phyloP scores from a whole-genome alignment of 1,284 basidiomycete species.

The Sporisorium graminicola region DNA sequence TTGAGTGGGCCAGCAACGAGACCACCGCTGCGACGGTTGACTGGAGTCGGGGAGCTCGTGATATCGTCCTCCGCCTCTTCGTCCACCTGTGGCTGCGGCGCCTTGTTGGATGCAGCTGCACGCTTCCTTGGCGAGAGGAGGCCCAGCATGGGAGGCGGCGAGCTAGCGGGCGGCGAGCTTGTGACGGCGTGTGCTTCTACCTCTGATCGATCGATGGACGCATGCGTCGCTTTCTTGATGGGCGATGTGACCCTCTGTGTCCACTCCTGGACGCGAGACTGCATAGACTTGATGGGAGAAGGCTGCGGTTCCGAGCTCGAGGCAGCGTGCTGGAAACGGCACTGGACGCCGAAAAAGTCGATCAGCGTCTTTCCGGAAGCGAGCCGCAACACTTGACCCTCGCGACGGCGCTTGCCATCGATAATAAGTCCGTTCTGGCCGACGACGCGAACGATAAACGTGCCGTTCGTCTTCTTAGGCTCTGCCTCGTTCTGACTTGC shows the following conservation, averaged over 20 bases:
- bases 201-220: not conserved
- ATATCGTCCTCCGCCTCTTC: slow-evolving; percentile 36
- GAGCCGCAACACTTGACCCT: slow-evolving; percentile 62
- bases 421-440: slow-evolving; percentile 68
- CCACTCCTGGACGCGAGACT: slow-evolving; percentile 23
- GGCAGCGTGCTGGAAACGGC: slow-evolving; percentile 42
- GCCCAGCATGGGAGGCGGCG: slow-evolving; percentile 29
- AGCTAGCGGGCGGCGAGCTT: slow-evolving; percentile 41
- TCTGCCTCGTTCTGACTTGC: slow-evolving; percentile 6
- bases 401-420: slow-evolving; percentile 61
- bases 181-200: slow-evolving; percentile 6
- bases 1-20: slow-evolving; percentile 43
- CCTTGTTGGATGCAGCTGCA: slow-evolving; percentile 1
- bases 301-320: slow-evolving; percentile 22
- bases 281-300: slow-evolving; percentile 32
- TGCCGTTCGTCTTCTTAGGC: slow-evolving; percentile 32
- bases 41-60: slow-evolving; percentile 37
- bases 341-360: slow-evolving; percentile 64
- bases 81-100: slow-evolving; percentile 12
- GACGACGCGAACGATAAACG: slow-evolving; percentile 62
- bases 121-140: slow-evolving; percentile 28
- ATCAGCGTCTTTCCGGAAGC: slow-evolving; percentile 49
- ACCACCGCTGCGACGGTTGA: slow-evolving; percentile 29
- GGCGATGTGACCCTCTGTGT: slow-evolving; percentile 43
- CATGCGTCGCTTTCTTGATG: slow-evolving; percentile 22